phyloP scores from a whole-genome alignment of 371 early-diverging fungal species.

The Mucor saturninus region DNA sequence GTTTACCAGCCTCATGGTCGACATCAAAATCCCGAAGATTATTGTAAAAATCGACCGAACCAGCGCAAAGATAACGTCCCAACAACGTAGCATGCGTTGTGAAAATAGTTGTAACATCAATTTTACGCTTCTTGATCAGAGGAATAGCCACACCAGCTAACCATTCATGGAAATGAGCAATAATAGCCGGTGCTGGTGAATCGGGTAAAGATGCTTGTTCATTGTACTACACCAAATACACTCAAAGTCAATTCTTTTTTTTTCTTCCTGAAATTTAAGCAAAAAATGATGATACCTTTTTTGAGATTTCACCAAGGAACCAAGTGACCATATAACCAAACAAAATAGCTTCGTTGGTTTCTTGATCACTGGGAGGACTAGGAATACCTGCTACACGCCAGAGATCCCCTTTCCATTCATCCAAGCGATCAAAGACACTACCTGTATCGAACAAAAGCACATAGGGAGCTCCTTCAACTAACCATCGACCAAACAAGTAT shows the following conservation, averaged over 20 bases:
- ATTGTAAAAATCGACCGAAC: constrained; percentile 96
- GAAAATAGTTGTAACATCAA: constrained; percentile 93
- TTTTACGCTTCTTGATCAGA: constrained; percentile 82
- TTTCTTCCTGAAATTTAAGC: neutral
- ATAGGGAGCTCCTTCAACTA: constrained; percentile 92
- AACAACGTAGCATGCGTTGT: constrained; percentile 97
- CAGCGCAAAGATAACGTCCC: constrained; percentile 96
- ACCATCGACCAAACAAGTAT: constrained; percentile 91
- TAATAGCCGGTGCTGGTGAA: constrained; percentile 69
- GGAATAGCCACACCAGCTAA: constrained; percentile 92
- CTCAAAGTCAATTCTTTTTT: constrained; percentile 2
- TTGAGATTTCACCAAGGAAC: constrained; percentile 87
- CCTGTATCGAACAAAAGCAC: constrained; percentile 92
- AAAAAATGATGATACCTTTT: constrained; percentile 32
- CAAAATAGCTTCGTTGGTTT: constrained; percentile 92
- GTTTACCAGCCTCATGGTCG: constrained; percentile 94
- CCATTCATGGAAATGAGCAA: constrained; percentile 99
- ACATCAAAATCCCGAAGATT: constrained; percentile 91
- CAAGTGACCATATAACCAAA: constrained; percentile 94
- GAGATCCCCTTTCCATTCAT: constrained; percentile 95
- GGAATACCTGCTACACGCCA: constrained; percentile 93
- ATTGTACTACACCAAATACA: constrained; percentile 49
- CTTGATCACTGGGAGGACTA: constrained; percentile 86
- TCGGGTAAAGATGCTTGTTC: constrained; percentile 43
- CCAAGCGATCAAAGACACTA: constrained; percentile 70